Conservation (phyloP, 805 yeast genomes). For the Pichia kluyveri region DNA sequence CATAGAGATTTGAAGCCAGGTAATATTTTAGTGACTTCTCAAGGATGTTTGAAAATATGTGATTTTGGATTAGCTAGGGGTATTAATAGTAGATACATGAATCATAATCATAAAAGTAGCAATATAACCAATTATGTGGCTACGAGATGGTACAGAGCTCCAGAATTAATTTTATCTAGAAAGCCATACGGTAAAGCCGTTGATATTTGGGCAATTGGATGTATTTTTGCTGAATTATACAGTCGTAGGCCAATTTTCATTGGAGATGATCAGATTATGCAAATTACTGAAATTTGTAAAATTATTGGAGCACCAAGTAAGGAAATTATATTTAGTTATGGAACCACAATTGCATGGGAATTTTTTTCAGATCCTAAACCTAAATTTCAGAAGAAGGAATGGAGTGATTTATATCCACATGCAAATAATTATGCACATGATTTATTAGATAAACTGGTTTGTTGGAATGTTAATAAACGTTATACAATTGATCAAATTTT, state of each 20-base stretch:
- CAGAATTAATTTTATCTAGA: conserved; percentile 67
- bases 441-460: conserved; percentile 44
- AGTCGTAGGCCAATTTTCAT: conserved; percentile 73
- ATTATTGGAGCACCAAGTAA: conserved; percentile 64
- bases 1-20: conserved; percentile 93
- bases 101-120: conserved; percentile 25
- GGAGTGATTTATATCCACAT: conserved; percentile 54
- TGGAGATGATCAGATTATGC: conserved; percentile 67
- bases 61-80: conserved; percentile 94
- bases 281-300: conserved; percentile 57
- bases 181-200: conserved; percentile 56
- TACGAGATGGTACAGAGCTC: conserved; percentile 93
- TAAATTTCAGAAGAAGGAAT: conserved; percentile 32
- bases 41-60: conserved; percentile 76
- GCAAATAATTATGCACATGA: conserved; percentile 44
- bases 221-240: conserved; percentile 78
- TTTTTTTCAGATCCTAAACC: conserved; percentile 35
- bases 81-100: conserved; percentile 29
- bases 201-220: conserved; percentile 93
- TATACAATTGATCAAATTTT: conserved; percentile 48
- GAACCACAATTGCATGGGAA: conserved; percentile 39
- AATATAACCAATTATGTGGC: conserved; percentile 82
- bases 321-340: conserved; percentile 33
- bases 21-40: conserved; percentile 65
- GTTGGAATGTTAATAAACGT: conserved; percentile 57